phyloP scores from a whole-genome alignment of 176 grass and related monocot genomes.

The Dendrocalamus sinicus region DNA sequence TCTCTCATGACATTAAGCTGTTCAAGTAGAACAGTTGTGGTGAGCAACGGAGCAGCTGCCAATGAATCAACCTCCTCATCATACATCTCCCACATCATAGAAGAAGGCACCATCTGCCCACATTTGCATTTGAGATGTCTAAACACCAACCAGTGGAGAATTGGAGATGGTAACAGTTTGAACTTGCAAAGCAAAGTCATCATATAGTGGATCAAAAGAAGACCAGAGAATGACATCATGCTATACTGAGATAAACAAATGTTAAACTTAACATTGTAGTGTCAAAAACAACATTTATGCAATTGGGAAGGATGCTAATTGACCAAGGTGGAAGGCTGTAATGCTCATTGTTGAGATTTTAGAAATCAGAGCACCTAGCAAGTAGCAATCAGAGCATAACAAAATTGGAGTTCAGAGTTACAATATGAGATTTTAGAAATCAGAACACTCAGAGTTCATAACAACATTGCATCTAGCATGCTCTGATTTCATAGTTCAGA shows the following conservation, averaged over 20 bases:
- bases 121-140: constrained; percentile 99
- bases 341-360: constrained; percentile 67
- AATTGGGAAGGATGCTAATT: constrained; percentile 97
- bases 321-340: constrained; percentile 98
- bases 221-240: not conserved
- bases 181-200: constrained; percentile 28
- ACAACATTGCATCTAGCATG: too few species aligned
- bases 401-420: too few species aligned
- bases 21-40: constrained; percentile 78
- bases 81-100: constrained; percentile 89
- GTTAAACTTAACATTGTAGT: constrained; percentile 80
- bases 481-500: too few species aligned
- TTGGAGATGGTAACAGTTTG: not conserved
- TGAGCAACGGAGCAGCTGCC: constrained; percentile 64
- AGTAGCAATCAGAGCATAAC: too few species aligned
- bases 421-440: constrained; percentile 32
- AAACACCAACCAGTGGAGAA: constrained; percentile 71
- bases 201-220: constrained; percentile 7
- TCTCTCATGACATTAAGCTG: constrained; percentile 97
- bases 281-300: constrained; percentile 91
- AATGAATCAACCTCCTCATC: constrained; percentile 90
- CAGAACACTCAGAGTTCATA: too few species aligned
- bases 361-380: too few species aligned
- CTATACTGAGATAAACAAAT: not conserved
- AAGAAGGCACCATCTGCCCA: constrained; percentile 57